Percentiles rank a stretch among this genome's conserved stretches.
These are phyloP conservation scores for Peniophora sp. DNA, from an alignment of 1,284 basidiomycete genomes.

Conservation along the genomic window DNA sequence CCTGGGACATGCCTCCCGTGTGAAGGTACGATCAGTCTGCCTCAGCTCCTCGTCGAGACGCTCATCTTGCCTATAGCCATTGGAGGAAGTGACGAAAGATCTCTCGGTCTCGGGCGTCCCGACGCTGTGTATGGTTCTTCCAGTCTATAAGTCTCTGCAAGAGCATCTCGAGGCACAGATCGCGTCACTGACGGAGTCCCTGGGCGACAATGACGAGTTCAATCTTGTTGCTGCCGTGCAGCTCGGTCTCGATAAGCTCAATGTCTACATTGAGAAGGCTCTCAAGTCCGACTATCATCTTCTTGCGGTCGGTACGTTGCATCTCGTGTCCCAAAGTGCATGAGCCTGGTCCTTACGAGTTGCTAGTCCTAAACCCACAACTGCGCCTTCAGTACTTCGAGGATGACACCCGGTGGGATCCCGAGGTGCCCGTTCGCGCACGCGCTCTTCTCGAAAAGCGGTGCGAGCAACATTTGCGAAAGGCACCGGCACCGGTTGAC, in stretches of 20 bases:
- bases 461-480: slow-evolving; percentile 3
- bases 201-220: background rate
- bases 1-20: too few relatives aligned
- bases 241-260: slow-evolving; percentile 10
- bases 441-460: slow-evolving; percentile 3
- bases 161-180: slow-evolving; percentile 3
- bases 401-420: slow-evolving; percentile 6
- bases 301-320: slow-evolving; percentile 12
- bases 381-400: slow-evolving; percentile 11
- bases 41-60: too few relatives aligned
- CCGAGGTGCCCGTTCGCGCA: slow-evolving; percentile 4
- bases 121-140: slow-evolving; percentile 7
- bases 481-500: background rate
- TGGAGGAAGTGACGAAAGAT: slow-evolving; percentile 6
- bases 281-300: slow-evolving; percentile 9
- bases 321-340: background rate
- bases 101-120: slow-evolving; percentile 5
- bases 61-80: slow-evolving; percentile 7
- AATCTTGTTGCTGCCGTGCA: background rate
- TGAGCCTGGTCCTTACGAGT: background rate
- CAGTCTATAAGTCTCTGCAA: slow-evolving; percentile 9
- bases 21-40: too few relatives aligned
- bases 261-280: slow-evolving; percentile 7
- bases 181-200: background rate
- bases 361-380: slow-evolving; percentile 12